Percentiles rank a stretch among this genome's conserved stretches.
Evolutionary conservation across 2,329 filamentous ascomycete species (phyloP).

Genomic region (Aspergillus versicolor): DNA sequence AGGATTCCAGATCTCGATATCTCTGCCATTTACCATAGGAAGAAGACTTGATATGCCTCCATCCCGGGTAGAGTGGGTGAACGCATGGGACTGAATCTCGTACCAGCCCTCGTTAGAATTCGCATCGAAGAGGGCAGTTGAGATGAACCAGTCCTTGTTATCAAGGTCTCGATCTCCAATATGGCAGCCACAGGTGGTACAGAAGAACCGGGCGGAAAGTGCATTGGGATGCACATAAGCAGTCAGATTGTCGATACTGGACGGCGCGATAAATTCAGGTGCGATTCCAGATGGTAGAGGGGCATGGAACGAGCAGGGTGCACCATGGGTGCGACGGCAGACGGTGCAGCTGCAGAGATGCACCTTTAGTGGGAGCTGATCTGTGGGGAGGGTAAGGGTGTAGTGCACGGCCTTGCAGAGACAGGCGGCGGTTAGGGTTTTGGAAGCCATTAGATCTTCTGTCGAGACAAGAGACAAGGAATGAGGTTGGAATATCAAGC

Average conservation of each 20-base stretch:
- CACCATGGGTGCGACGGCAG: slow-evolving; percentile 43
- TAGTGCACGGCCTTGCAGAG: slow-evolving; percentile 29
- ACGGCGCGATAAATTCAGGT: slow-evolving; percentile 25
- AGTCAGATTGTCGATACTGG: slow-evolving; percentile 19
- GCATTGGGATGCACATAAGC: slow-evolving; percentile 31
- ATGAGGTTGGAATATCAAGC: too few species aligned
- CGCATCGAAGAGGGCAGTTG: too few species aligned
- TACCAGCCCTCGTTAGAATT: slow-evolving; percentile 11
- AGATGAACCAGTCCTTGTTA: too few species aligned
- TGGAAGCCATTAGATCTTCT: background rate
- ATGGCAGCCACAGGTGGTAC: slow-evolving; percentile 46
- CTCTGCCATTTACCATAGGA: slow-evolving; percentile 13
- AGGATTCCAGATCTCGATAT: slow-evolving; percentile 16
- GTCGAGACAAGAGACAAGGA: too few species aligned
- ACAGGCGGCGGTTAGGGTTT: slow-evolving; percentile 24
- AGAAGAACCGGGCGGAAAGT: slow-evolving; percentile 38
- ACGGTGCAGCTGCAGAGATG: slow-evolving; percentile 48
- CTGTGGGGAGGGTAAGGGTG: slow-evolving; percentile 33
- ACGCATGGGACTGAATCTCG: slow-evolving; percentile 20
- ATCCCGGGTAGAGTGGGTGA: slow-evolving; percentile 18
- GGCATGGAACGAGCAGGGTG: slow-evolving; percentile 28
- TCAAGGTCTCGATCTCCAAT: slow-evolving; percentile 24
- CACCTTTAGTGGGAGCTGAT: slow-evolving; percentile 37
- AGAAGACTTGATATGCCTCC: slow-evolving; percentile 21
- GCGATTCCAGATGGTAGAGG: slow-evolving; percentile 19